Percentiles rank a stretch among this genome's conserved stretches.
Conservation (phyloP, 2,329 filamentous ascomycete species). For the Scedosporium boydii region DNA sequence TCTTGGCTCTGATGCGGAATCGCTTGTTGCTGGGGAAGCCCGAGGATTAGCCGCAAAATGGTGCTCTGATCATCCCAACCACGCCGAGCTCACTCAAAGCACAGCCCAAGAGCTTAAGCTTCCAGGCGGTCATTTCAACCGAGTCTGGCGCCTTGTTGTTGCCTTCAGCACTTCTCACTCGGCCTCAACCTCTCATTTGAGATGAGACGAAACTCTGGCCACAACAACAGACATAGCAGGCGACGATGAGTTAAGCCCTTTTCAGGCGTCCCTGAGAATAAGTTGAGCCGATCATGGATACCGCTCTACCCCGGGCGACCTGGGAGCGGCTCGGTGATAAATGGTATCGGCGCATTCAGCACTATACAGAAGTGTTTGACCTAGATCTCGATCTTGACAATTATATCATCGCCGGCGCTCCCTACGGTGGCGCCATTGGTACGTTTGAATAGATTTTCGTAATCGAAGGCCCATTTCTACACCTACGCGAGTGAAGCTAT, state of each 20-base stretch:
- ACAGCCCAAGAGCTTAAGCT: no score
- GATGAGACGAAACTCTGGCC: no score
- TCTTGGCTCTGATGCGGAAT: no score
- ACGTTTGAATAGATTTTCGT: slow-evolving; percentile 22
- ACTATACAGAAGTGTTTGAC: slow-evolving; percentile 91
- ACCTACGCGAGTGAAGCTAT: neutral
- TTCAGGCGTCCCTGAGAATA: neutral
- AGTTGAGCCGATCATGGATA: slow-evolving; percentile 36
- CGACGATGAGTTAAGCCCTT: neutral
- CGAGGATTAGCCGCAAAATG: no score
- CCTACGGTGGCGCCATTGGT: slow-evolving; percentile 91
- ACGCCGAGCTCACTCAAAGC: no score
- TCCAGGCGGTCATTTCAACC: no score
- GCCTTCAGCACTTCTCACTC: no score
- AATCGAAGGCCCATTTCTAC: neutral
- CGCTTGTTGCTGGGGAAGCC: no score
- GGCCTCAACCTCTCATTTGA: no score
- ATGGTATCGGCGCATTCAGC: slow-evolving; percentile 90
- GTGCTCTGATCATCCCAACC: no score
- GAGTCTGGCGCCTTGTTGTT: no score
- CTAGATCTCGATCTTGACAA: slow-evolving; percentile 90
- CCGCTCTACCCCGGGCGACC: slow-evolving; percentile 64
- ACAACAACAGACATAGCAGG: no score
- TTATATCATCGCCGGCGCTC: slow-evolving; percentile 83
- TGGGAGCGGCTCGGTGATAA: slow-evolving; percentile 91